Percentiles rank a stretch among this genome's conserved stretches.
These are phyloP conservation scores for Boletus sp. DNA, from an alignment of 1,284 basidiomycete species.

Conservation along the genomic window DNA sequence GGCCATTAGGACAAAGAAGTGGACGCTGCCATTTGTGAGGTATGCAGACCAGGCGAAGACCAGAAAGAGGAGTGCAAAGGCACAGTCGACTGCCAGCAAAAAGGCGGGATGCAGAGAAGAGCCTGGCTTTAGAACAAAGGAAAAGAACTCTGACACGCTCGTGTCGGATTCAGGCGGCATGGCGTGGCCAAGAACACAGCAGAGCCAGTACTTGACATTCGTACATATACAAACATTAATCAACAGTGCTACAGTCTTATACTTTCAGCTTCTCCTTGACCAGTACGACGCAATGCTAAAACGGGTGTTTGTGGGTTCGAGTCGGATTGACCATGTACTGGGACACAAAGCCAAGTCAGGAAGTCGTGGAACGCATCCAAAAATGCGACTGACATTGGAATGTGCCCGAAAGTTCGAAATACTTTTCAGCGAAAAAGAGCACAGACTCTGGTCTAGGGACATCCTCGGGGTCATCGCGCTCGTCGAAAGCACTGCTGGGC, in stretches of 20 bases:
- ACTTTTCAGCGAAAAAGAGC: conserved; percentile 36
- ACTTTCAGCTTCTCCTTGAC: not conserved
- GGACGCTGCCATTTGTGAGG: conserved; percentile 56
- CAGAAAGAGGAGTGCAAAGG: conserved; percentile 52
- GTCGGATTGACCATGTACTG: conserved; percentile 14
- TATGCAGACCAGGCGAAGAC: conserved; percentile 55
- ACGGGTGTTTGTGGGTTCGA: not conserved
- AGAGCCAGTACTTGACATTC: not conserved
- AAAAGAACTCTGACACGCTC: conserved; percentile 36
- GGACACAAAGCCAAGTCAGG: conserved; percentile 4
- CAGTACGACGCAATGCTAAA: conserved; percentile 11
- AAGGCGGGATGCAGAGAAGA: conserved; percentile 71
- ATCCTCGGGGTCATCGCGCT: conserved; percentile 23
- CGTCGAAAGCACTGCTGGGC: conserved; percentile 14
- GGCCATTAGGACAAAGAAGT: conserved; percentile 57
- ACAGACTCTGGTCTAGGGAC: conserved; percentile 29
- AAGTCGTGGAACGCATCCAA: not conserved
- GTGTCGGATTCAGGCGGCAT: conserved; percentile 24
- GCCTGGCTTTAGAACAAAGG: conserved; percentile 61
- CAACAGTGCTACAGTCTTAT: conserved; percentile 14
- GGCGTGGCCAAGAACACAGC: not conserved
- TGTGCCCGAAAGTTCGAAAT: conserved; percentile 43
- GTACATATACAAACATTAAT: conserved; percentile 17
- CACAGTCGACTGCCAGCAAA: conserved; percentile 57
- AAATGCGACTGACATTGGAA: conserved; percentile 36